Conservation (phyloP, 2,329 filamentous ascomycete genomes). For the Talaromyces sp. region DNA sequence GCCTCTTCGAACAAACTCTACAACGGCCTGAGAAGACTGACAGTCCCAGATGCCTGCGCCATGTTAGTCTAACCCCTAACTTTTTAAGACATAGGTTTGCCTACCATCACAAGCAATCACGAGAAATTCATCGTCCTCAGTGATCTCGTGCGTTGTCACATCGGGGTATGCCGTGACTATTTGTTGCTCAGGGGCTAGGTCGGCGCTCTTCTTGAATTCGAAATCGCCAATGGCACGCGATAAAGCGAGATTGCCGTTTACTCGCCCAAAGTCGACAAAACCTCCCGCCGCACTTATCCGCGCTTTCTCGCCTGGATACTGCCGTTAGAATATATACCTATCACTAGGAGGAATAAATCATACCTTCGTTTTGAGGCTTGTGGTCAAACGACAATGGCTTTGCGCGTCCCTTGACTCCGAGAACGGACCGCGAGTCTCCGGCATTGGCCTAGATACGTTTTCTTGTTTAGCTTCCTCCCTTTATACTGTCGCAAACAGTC, state of each 20-base stretch:
- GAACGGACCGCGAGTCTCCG: conserved; percentile 88
- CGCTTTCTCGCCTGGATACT: conserved; percentile 75
- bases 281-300: conserved; percentile 93
- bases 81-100: conserved; percentile 26
- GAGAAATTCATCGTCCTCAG: conserved; percentile 90
- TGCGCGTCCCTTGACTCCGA: conserved; percentile 93
- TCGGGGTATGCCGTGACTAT: conserved; percentile 97
- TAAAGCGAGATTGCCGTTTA: conserved; percentile 95
- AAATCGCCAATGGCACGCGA: conserved; percentile 98
- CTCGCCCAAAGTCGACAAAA: conserved; percentile 96
- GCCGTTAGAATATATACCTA: neutral
- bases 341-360: neutral
- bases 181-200: conserved; percentile 94
- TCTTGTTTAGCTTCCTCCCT: neutral
- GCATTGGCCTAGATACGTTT: conserved; percentile 71
- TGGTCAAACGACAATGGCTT: conserved; percentile 99
- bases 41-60: conserved; percentile 94
- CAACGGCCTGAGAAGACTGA: conserved; percentile 93
- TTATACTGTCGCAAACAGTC: neutral
- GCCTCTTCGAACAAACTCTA: conserved; percentile 94
- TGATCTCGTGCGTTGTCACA: conserved; percentile 84
- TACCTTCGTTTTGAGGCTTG: conserved; percentile 97
- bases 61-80: conserved; percentile 14
- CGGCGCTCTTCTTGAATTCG: conserved; percentile 99
- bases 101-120: conserved; percentile 89